Base-by-base conservation (phyloP, 2,329 filamentous ascomycete species). In the Neofusicoccum umdonicola region DNA sequence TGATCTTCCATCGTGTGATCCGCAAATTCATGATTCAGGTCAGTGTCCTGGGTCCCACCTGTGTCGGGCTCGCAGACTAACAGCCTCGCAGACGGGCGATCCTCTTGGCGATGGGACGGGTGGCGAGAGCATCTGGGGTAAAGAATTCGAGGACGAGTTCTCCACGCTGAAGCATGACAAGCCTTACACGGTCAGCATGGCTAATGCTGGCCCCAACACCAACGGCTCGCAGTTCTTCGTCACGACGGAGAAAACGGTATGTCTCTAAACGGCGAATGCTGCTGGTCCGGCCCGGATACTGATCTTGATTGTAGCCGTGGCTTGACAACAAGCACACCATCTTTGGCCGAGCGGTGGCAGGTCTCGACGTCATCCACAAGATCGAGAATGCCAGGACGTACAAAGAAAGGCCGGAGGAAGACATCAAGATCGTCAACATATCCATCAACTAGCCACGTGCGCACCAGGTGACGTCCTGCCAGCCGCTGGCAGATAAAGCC, bases 211-310 rank as follows among this genome's bases (percentile, higher is more conserved):
- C 0, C 92, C 93, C 0, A 93, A 94, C 72, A 97, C 93, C 41
- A 99, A 99, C 75, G 95, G 91, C 13, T 95, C 90, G 73, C 95
- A 99, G 76, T 99, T 99, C 76, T 99, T 99, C 73, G 97, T 99
- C 69, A 99, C 95, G 0, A 97, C 94, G 0, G 96, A 97, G 78
- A 96, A 96, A 81, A 93, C 95, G 69, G 88, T 90, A 81, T 81
- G 87, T 84, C 56, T 56, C 42, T 34, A 62, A 50, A n/a, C n/a
- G 27, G 54, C 7, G 3, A n/a, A n/a, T 39, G 27, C 22, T 8
- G 44, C 5, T 19, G 39, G 11, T 11, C 11, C 3, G 9, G 34
- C 64, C 68, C 73, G 77, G 72, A 77, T 68, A 39, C 39, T 35
- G 37, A 45, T 11, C 3, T 6, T 17, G 9, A 51, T 57, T 65